Evolutionary conservation across 2,329 filamentous ascomycete species (phyloP).

Genomic region (Penicillium oxalicum): DNA sequence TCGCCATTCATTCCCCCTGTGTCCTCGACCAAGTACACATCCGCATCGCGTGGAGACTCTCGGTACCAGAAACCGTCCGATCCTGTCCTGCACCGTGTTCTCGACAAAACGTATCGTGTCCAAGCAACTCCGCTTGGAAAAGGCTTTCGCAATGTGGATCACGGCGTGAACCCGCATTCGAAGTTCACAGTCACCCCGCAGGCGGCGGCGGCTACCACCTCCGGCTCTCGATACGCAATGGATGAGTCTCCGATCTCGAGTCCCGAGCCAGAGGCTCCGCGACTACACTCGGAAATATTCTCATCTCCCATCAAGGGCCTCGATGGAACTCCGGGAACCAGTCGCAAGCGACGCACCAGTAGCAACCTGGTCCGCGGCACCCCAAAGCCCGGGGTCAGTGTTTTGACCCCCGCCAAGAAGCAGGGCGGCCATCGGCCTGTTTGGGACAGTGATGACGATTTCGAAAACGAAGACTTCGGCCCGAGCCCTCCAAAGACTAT

Average conservation of each 20-base stretch:
- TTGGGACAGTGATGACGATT: conserved; percentile 71
- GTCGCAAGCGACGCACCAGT: conserved; percentile 40
- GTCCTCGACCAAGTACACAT: conserved; percentile 36
- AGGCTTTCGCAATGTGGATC: conserved; percentile 23
- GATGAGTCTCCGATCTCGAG: conserved; percentile 59
- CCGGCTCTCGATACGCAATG: conserved; percentile 20
- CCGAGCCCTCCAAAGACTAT: conserved; percentile 81
- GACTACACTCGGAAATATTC: conserved; percentile 80
- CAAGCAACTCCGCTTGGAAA: conserved; percentile 79
- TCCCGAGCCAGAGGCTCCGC: conserved; percentile 72
- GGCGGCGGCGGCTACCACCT: conserved; percentile 16
- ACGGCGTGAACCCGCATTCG: conserved; percentile 21
- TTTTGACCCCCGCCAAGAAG: conserved; percentile 64
- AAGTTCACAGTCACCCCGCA: conserved; percentile 32
- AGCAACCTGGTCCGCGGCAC: conserved; percentile 38
- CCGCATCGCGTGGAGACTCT: conserved; percentile 32
- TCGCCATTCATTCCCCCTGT: conserved; percentile 53
- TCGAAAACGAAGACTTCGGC: conserved; percentile 55
- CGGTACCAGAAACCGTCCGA: conserved; percentile 48
- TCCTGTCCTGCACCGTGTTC: conserved; percentile 79
- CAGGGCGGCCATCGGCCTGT: conserved; percentile 35
- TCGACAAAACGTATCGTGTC: conserved; percentile 92
- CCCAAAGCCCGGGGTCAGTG: conserved; percentile 72
- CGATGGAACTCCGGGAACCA: conserved; percentile 32
- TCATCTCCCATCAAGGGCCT: conserved; percentile 59